Evolutionary conservation across 2,329 filamentous ascomycete genomes (phyloP).

Genomic region (Septoria petroselini): DNA sequence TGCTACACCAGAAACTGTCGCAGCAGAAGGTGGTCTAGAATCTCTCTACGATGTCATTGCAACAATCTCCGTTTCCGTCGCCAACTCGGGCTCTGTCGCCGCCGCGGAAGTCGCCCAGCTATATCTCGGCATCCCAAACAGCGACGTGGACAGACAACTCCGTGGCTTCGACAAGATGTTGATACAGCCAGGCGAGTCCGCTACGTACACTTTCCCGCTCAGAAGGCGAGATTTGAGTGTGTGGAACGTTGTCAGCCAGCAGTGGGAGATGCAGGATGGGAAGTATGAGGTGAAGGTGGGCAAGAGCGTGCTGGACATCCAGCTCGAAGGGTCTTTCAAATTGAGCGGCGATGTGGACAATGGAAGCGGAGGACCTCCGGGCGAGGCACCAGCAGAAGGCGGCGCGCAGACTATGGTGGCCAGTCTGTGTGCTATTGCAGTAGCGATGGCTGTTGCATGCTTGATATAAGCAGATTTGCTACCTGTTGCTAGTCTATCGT

Average conservation of each 20-base stretch:
- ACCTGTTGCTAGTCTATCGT: too few relatives aligned
- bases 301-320: constrained; percentile 26
- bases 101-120: constrained; percentile 56
- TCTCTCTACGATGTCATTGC: constrained; percentile 62
- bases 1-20: constrained; percentile 2
- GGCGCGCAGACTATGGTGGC: too few relatives aligned
- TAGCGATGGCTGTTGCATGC: too few relatives aligned
- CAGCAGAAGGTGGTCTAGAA: constrained; percentile 22
- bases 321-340: constrained; percentile 3
- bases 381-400: too few relatives aligned
- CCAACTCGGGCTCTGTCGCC: constrained; percentile 59
- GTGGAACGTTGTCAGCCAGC: constrained; percentile 23
- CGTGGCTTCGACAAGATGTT: constrained; percentile 42
- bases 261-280: constrained; percentile 26
- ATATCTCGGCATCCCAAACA: constrained; percentile 42
- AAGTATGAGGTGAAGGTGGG: constrained; percentile 29
- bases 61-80: constrained; percentile 55
- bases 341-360: constrained; percentile 1
- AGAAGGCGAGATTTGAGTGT: constrained; percentile 26
- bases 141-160: constrained; percentile 29
- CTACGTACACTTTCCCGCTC: constrained; percentile 19
- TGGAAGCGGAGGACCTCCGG: not conserved
- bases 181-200: constrained; percentile 27
- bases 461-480: too few relatives aligned
- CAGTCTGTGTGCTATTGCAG: too few relatives aligned